phyloP scores from a whole-genome alignment of 23 red algal species.

The Agarophyton chilense region DNA sequence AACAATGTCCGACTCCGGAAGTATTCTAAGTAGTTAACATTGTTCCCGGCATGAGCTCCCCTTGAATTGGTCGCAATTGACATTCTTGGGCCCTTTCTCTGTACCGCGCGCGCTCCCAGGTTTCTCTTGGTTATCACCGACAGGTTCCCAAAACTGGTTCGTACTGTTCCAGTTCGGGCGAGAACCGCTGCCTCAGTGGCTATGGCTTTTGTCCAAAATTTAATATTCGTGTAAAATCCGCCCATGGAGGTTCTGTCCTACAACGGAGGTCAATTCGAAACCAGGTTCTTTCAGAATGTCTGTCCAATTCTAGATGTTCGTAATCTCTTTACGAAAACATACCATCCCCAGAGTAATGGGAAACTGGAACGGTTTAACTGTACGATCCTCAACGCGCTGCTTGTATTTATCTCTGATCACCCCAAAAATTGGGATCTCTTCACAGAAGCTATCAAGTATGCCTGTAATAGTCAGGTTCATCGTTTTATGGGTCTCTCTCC shows the following conservation, averaged over 20 bases:
- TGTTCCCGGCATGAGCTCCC: background rate
- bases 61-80: conserved; percentile 2
- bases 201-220: background rate
- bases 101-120: background rate
- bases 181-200: background rate
- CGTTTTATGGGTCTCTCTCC: background rate
- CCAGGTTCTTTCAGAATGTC: background rate
- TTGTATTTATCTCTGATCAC: conserved; percentile 1
- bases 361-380: conserved; percentile 35
- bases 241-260: background rate
- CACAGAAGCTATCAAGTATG: background rate
- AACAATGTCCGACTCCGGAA: background rate
- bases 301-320: background rate
- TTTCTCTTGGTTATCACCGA: conserved; percentile 41
- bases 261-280: background rate
- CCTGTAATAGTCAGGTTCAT: background rate
- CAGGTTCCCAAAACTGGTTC: conserved; percentile 19
- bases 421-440: background rate
- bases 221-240: background rate
- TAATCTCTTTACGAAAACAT: conserved; percentile 5
- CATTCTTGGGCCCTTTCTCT: conserved; percentile 6
- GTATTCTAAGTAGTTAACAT: background rate
- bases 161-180: background rate
- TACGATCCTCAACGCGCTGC: conserved; percentile 10
- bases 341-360: conserved; percentile 16